Evolutionary conservation across 257 asterid species (phyloP), one percentile per base, ranked within the genome.

Genomic region (Solanum microdontum): DNA sequence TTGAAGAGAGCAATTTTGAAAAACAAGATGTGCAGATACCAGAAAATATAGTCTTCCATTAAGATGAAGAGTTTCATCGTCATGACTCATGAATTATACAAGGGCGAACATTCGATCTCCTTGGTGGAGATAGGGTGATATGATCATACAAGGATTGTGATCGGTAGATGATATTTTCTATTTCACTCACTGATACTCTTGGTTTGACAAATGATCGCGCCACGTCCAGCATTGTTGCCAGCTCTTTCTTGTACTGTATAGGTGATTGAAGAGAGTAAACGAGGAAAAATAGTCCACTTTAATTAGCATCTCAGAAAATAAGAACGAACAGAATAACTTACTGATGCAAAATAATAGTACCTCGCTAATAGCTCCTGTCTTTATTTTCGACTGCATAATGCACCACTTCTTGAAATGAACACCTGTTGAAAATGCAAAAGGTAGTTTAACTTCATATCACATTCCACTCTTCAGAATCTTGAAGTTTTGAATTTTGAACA

Each of bases 401-500:
- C 99, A 95, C 99, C 99, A 96, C 92, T 96, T 95, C 92, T 96
- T 96, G 92, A 95, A 96, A 90, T 93, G 94, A 85, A 92, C 93
- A 90, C 99, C 99, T 95, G 93, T 30, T 36, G 69, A 64, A 87
- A 88, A 33, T 62, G 87, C 64, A 45, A 5, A 43, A 15, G 68
- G n/a, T 45, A 17, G 26, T 45, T 40, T 79, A 79, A 45, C 28
- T 80, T 80, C 85, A 28, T 4, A 45, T 80, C 39, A 45, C 68
- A 80, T 28, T 48, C 40, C 68, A 45, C 26, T 26, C 39, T 43
- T 43, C 8, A 79, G 6, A 26, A 43, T 26, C 9, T 40, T 36
- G 24, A 39, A 3, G 7, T 45, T 40, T 85, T 39, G 21, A 39
- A 6, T 39, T 39, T 28, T 69, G 12, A 33, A 45, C 40, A 6